Percentiles rank a stretch among this genome's conserved stretches.
Conservation (phyloP, 805 yeast genomes). For the Cyberlindnera samutprakarnensis region DNA sequence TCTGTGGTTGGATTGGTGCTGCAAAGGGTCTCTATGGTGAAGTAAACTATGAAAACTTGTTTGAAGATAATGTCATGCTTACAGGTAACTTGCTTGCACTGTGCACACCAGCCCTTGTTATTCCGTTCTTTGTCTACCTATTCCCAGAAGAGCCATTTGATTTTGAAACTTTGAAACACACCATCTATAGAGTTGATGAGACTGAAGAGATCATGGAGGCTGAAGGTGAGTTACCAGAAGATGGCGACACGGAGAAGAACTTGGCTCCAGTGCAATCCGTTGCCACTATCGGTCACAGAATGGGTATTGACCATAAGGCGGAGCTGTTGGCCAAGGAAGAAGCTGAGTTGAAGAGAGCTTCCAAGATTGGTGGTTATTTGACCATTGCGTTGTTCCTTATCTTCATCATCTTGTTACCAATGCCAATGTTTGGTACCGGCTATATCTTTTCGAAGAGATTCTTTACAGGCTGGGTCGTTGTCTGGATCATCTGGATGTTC, state of each 20-base stretch:
- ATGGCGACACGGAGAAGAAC: constrained; percentile 15
- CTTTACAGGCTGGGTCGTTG: constrained; percentile 87
- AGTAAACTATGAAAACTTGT: constrained; percentile 49
- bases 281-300: constrained; percentile 25
- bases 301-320: constrained; percentile 18
- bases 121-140: constrained; percentile 60
- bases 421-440: constrained; percentile 85
- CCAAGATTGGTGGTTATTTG: constrained; percentile 52
- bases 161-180: constrained; percentile 49
- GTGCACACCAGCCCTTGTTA: constrained; percentile 57
- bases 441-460: constrained; percentile 69
- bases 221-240: constrained; percentile 21
- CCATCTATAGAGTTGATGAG: constrained; percentile 62
- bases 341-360: constrained; percentile 42
- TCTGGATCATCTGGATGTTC: constrained; percentile 77
- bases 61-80: constrained; percentile 82
- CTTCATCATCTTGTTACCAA: constrained; percentile 76
- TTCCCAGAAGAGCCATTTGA: constrained; percentile 71
- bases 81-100: constrained; percentile 84
- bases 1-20: constrained; percentile 58
- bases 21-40: constrained; percentile 36
- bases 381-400: constrained; percentile 57
- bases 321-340: constrained; percentile 40
- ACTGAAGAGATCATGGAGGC: constrained; percentile 52
- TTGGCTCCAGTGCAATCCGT: constrained; percentile 25